A percentile compares a stretch with the other conserved stretches of the same genome.
Evolutionary conservation across 306 rosid species (phyloP).

Genomic region (Hippophae tibetana): DNA sequence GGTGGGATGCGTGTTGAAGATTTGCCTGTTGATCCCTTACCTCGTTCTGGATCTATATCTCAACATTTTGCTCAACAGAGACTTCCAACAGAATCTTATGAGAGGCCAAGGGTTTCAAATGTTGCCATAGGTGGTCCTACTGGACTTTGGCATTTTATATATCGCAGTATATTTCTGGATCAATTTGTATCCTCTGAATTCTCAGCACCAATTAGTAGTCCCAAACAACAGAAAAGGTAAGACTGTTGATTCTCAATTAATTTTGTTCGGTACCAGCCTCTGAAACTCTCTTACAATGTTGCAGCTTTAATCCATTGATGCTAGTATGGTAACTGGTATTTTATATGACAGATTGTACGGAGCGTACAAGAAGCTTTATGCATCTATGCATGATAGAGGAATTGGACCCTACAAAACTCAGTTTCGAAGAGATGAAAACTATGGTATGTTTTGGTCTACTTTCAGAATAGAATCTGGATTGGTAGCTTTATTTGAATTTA

Average conservation of each 20-base stretch:
- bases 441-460: slow-evolving; percentile 39
- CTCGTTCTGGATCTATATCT: slow-evolving; percentile 42
- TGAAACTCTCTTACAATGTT: too few relatives aligned
- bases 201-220: slow-evolving; percentile 61
- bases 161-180: slow-evolving; percentile 84
- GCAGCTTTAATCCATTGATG: not conserved
- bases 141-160: slow-evolving; percentile 95
- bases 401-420: slow-evolving; percentile 87
- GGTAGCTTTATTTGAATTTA: too few relatives aligned
- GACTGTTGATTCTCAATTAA: not conserved
- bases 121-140: slow-evolving; percentile 61
- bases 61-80: slow-evolving; percentile 41
- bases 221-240: slow-evolving; percentile 80
- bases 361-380: slow-evolving; percentile 77
- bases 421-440: slow-evolving; percentile 84
- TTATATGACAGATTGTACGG: slow-evolving; percentile 55
- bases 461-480: not conserved
- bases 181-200: slow-evolving; percentile 92
- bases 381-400: slow-evolving; percentile 85
- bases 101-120: slow-evolving; percentile 43
- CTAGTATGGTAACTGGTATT: slow-evolving; percentile 21
- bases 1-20: slow-evolving; percentile 92
- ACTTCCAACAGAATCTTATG: slow-evolving; percentile 55
- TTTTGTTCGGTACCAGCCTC: too few relatives aligned
- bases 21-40: slow-evolving; percentile 55